Evolutionary conservation across 1,139 yeast genomes (phyloP), one percentile per base, ranked within the genome.

Genomic region (Saccharomyces hybrid): DNA sequence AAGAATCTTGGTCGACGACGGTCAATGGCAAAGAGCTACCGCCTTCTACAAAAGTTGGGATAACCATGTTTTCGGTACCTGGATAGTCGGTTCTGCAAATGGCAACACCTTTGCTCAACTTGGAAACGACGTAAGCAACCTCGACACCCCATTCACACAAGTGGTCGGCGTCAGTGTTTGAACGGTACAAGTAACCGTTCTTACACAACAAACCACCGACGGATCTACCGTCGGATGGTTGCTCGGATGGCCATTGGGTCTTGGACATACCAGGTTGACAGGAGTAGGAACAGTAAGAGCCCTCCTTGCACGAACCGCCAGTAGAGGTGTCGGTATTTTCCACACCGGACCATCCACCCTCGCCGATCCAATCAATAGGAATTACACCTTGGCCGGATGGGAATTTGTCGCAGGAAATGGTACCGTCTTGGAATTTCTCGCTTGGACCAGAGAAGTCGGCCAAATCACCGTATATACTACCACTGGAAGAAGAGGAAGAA

Each of bases 191-290:
- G 72, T 77, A 78, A 61, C 93, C 93, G 67, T 71, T 72, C 68
- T 83, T 76, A 78, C 95, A 86, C 64, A 73, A 71, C 67, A 86
- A 78, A 63, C 95, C 95, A 75, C 95, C 95, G 59, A 86, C 82
- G 51, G 93, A 84, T 61, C 83, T 83, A 75, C 95, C 95, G 69
- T 74, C 78, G 50, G 82, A 61, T 56, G 93, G 93, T 74, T 86
- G 95, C 31, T 70, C 62, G 34, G 81, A 73, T 56, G 95, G 95
- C 90, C 90, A 86, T 76, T 86, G 95, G 56, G 93, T 86, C 78
- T 86, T 86, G 65, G 93, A 86, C 93, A 86, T 86, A 81, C 95
- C 95, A 56, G 93, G 81, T 74, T 86, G 91, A 75, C 95, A 86
- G 60, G 93, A 89, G 70, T 86, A 86, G 56, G 93, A 86, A 73